Base-by-base conservation (phyloP, 139 green algal genomes). In the Chlamydomonas sphaeroides region DNA sequence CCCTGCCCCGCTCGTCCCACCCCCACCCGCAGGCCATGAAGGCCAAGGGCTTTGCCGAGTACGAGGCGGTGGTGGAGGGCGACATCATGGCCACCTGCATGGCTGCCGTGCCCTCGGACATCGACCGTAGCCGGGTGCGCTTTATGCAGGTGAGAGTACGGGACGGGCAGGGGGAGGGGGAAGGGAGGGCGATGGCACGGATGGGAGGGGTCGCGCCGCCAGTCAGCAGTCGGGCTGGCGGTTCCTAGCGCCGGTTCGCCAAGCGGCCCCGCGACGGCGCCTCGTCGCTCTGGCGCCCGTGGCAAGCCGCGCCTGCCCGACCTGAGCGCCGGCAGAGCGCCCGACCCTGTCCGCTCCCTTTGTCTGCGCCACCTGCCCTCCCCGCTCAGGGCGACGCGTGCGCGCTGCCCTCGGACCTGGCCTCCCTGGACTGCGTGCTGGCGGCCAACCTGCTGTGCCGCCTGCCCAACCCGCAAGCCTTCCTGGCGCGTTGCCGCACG, bases 361-460 rank as follows among this genome's bases (percentile, higher is more conserved):
- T 30, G 11, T 32, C n/a, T 21, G 8, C 71, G 0, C 71, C 51
- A 28, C 56, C 32, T 0, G 5, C 21, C 42, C 41, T 17, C 68
- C 45, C 17, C 80, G 21, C 45, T 38, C 85, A 93, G 88, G 91
- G 89, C 30, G 90, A 94, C 49, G 89, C 90, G 1, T 95, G 91
- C 76, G 82, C 72, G 20, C 82, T 96, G 51, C 87, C 89, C 0
- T 5, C 65, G 30, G 32, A 59, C n/a, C 78, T 91, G 38, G 72
- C 75, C 26, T n/a, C 45, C 3, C 90, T 95, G 68, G 91, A 98
- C 68, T 90, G 87, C 42, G 89, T 98, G 36, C 84, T 97, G 10
- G 91, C 91, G 5, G 93, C 92, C 79, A 96, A 98, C 86, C 81
- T 96, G 61, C 79, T 98, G 48, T 96, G 93, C 86, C 90, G 94